Conservation (phyloP, 2,329 filamentous ascomycete species). For the Penicillium capsulatum region DNA sequence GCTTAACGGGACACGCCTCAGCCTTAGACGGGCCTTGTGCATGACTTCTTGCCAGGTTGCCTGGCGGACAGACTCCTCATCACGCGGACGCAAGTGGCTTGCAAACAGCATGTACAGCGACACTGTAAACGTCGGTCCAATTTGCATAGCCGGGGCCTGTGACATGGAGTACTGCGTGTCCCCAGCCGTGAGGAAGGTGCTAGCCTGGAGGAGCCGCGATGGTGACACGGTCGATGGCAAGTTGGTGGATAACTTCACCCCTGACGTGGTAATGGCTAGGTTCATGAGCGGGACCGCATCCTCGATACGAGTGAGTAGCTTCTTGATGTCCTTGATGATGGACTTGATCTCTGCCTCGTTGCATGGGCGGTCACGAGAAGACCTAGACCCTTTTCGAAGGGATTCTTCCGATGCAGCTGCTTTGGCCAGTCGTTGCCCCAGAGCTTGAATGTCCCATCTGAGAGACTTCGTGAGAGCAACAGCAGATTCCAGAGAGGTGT, state of each 20-base stretch:
- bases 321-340: slow-evolving; percentile 72
- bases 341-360: slow-evolving; percentile 62
- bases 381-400: slow-evolving; percentile 30
- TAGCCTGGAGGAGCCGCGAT: slow-evolving; percentile 85
- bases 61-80: slow-evolving; percentile 57
- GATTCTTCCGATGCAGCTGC: slow-evolving; percentile 60
- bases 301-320: slow-evolving; percentile 73
- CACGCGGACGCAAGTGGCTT: slow-evolving; percentile 62
- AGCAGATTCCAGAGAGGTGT: slow-evolving; percentile 78
- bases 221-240: slow-evolving; percentile 81
- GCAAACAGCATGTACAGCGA: slow-evolving; percentile 95
- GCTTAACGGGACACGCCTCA: slow-evolving; percentile 65
- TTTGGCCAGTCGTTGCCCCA: slow-evolving; percentile 70
- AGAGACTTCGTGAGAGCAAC: slow-evolving; percentile 77
- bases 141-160: slow-evolving; percentile 64
- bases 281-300: slow-evolving; percentile 88
- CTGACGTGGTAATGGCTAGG: slow-evolving; percentile 88
- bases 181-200: slow-evolving; percentile 80
- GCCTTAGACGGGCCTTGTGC: slow-evolving; percentile 81
- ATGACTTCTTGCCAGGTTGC: slow-evolving; percentile 94
- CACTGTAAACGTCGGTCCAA: slow-evolving; percentile 79
- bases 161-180: slow-evolving; percentile 74
- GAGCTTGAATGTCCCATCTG: slow-evolving; percentile 73
- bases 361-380: slow-evolving; percentile 48
- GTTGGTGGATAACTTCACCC: slow-evolving; percentile 75